These are phyloP conservation scores for Monilinia laxa DNA, from an alignment of 2,329 filamentous ascomycete genomes.

Conservation along the genomic window DNA sequence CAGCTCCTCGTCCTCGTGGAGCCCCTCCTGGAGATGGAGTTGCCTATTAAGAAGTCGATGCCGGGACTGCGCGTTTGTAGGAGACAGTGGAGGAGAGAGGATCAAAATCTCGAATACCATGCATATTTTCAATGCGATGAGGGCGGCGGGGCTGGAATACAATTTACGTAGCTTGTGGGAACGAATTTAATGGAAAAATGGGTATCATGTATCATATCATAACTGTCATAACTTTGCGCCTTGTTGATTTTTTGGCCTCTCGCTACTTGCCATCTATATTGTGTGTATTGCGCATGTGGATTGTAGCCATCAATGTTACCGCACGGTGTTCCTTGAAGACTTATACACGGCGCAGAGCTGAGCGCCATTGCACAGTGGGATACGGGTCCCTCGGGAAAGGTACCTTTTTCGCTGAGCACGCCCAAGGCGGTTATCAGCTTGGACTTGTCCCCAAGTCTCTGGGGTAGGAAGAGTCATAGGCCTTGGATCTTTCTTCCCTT, in stretches of 20 bases:
- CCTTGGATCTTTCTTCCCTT: neutral
- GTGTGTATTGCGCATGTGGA: neutral
- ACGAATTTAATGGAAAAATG: slow-evolving; percentile 23
- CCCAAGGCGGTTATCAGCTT: neutral
- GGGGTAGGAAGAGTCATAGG: no score
- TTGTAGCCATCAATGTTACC: neutral
- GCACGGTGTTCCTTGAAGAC: neutral
- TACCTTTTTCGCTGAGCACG: neutral
- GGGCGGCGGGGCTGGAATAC: neutral
- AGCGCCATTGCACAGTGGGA: neutral
- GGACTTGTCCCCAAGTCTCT: neutral
- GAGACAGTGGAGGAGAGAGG: no score
- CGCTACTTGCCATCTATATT: neutral
- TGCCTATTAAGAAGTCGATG: slow-evolving; percentile 24
- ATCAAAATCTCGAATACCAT: slow-evolving; percentile 1
- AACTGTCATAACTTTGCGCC: slow-evolving; percentile 24
- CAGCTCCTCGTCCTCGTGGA: slow-evolving; percentile 31
- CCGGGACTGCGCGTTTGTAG: neutral
- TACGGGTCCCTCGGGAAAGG: neutral
- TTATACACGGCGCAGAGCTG: neutral
- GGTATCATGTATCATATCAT: slow-evolving; percentile 37
- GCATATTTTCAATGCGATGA: neutral
- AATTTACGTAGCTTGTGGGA: slow-evolving; percentile 12
- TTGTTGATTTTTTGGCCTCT: neutral
- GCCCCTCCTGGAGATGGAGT: slow-evolving; percentile 32